Evolutionary conservation across 2,329 filamentous ascomycete genomes (phyloP).

Genomic region (Colletotrichum chlorophyti): DNA sequence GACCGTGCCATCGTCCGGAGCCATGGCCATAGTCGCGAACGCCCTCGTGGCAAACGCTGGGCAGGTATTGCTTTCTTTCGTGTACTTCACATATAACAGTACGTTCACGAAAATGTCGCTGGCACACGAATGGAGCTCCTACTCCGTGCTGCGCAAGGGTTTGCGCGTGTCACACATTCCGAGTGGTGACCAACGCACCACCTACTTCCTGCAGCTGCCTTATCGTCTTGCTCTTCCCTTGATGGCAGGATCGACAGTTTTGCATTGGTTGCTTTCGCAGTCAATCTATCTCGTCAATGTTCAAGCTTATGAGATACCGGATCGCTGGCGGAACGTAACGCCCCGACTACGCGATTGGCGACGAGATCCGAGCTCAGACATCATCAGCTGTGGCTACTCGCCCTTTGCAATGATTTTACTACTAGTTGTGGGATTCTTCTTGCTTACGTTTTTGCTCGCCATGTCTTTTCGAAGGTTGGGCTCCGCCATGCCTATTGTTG

Average conservation of each 20-base stretch:
- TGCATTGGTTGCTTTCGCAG: constrained; percentile 8
- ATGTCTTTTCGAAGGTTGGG: neutral
- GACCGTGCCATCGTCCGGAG: too few species aligned
- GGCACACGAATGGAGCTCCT: too few species aligned
- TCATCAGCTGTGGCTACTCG: neutral
- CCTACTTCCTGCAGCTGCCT: neutral
- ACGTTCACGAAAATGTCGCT: too few species aligned
- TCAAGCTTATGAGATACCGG: too few species aligned
- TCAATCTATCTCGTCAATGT: neutral
- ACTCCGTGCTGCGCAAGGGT: too few species aligned
- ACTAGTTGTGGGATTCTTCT: neutral
- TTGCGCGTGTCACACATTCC: neutral
- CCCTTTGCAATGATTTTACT: neutral
- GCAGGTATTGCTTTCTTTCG: too few species aligned
- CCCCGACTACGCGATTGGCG: too few species aligned
- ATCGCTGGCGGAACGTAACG: too few species aligned
- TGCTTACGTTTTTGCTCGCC: neutral
- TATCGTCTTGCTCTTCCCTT: neutral
- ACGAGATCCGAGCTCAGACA: too few species aligned
- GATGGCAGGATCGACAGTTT: accelerated
- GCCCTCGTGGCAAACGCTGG: too few species aligned
- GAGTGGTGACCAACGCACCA: neutral
- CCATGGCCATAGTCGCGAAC: too few species aligned
- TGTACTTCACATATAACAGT: too few species aligned
- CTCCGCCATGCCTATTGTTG: neutral